Conservation (phyloP, 768 basidiomycete species). For the Ramaria sp. region DNA sequence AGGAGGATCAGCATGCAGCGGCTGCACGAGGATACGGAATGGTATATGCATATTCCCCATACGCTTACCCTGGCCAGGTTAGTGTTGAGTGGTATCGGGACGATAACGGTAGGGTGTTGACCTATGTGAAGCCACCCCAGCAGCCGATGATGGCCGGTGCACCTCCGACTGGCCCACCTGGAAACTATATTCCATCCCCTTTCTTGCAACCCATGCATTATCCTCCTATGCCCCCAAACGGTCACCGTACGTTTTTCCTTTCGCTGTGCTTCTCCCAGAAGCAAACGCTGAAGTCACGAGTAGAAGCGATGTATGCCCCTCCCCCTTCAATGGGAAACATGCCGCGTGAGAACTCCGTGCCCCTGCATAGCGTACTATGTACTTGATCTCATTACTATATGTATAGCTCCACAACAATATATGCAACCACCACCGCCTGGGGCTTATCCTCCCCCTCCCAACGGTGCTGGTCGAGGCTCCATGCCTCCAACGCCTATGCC, state of each 20-base stretch:
- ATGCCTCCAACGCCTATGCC: constrained; percentile 92
- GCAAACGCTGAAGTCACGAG: constrained; percentile 1
- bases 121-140: constrained; percentile 9
- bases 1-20: constrained; percentile 54
- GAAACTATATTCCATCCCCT: constrained; percentile 65
- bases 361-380: neutral
- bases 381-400: constrained; percentile 9
- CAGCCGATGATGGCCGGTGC: constrained; percentile 83
- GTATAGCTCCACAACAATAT: constrained; percentile 60
- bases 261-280: constrained; percentile 6
- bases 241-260: constrained; percentile 27
- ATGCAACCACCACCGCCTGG: constrained; percentile 71
- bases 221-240: constrained; percentile 75
- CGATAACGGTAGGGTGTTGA: constrained; percentile 2
- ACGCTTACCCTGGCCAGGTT: constrained; percentile 70
- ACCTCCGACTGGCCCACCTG: constrained; percentile 67
- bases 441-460: constrained; percentile 67
- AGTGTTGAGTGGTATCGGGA: constrained; percentile 16
- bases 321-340: constrained; percentile 72
- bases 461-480: constrained; percentile 69
- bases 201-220: constrained; percentile 85
- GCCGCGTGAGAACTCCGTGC: constrained; percentile 51
- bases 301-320: constrained; percentile 65
- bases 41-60: constrained; percentile 65
- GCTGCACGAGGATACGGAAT: constrained; percentile 38